These are phyloP conservation scores for Nannizziopsis arthrosporioides DNA, from an alignment of 2,329 filamentous ascomycete genomes.

Conservation along the genomic window DNA sequence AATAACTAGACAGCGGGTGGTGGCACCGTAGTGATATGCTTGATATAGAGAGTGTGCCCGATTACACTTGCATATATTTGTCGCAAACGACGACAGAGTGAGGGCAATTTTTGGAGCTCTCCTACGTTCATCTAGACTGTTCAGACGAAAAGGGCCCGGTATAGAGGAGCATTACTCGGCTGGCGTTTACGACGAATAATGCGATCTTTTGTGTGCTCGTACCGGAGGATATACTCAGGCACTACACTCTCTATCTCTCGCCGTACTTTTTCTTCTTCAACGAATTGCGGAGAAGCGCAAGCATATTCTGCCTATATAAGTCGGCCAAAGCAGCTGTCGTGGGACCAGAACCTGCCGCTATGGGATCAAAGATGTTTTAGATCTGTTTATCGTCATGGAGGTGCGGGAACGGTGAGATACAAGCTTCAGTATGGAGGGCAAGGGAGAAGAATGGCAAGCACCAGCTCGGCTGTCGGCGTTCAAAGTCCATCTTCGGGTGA, in stretches of 20 bases:
- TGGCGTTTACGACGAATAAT: background rate
- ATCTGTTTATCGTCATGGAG: background rate
- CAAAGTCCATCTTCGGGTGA: background rate
- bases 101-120: no score
- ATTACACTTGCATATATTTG: no score
- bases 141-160: background rate
- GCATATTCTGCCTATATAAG: no score
- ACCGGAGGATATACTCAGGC: background rate
- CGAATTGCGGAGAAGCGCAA: background rate
- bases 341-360: no score
- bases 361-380: no score
- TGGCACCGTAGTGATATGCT: no score
- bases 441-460: slow-evolving; percentile 7
- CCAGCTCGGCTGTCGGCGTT: slow-evolving; percentile 1
- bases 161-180: background rate
- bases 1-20: no score
- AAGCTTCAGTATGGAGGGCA: background rate
- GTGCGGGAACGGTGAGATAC: no score
- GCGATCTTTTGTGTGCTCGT: slow-evolving; percentile 2
- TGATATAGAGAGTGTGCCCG: no score
- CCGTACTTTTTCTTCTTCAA: background rate
- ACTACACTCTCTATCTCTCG: background rate
- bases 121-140: background rate
- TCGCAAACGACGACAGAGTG: no score
- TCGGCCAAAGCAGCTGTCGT: no score